Evolutionary conservation across 1,139 yeast genomes (phyloP).

Genomic region (Tardiomyces blankii): DNA sequence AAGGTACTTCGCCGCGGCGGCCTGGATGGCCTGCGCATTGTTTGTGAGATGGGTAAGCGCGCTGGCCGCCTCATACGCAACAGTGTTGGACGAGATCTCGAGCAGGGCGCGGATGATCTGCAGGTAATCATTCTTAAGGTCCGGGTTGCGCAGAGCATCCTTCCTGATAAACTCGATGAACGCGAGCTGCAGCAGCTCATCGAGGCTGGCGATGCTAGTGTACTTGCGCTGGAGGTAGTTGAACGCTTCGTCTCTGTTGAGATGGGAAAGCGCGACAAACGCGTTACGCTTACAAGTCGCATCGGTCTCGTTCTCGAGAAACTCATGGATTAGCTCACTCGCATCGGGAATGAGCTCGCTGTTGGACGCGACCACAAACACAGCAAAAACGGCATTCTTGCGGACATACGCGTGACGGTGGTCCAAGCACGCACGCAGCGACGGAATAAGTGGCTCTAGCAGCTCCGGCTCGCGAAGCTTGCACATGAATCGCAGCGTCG

Average conservation of each 20-base stretch:
- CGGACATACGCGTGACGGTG: constrained; percentile 98
- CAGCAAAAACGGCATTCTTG: constrained; percentile 91
- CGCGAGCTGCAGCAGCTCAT: constrained; percentile 78
- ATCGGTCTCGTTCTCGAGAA: constrained; percentile 75
- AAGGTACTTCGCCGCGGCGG: constrained; percentile 74
- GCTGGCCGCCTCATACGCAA: constrained; percentile 84
- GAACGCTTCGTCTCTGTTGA: constrained; percentile 79
- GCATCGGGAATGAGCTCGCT: constrained; percentile 91
- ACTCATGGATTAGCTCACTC: constrained; percentile 64
- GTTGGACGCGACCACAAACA: constrained; percentile 60
- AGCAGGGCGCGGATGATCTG: constrained; percentile 63
- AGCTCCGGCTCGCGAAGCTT: constrained; percentile 89
- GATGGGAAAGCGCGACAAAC: constrained; percentile 72
- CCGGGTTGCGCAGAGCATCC: constrained; percentile 57
- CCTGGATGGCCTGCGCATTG: constrained; percentile 58
- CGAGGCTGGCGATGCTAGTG: constrained; percentile 53
- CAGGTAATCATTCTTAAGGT: constrained; percentile 60
- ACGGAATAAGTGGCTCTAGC: constrained; percentile 90
- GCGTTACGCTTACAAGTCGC: constrained; percentile 95
- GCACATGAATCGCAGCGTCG: constrained; percentile 81
- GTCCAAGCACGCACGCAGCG: constrained; percentile 81
- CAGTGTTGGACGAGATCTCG: constrained; percentile 64
- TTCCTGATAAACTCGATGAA: constrained; percentile 85
- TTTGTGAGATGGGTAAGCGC: constrained; percentile 67
- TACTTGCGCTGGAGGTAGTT: constrained; percentile 69